Conservation (phyloP, 192 early-diverging fungal species). For the Tieghemiomyces parasiticus region DNA sequence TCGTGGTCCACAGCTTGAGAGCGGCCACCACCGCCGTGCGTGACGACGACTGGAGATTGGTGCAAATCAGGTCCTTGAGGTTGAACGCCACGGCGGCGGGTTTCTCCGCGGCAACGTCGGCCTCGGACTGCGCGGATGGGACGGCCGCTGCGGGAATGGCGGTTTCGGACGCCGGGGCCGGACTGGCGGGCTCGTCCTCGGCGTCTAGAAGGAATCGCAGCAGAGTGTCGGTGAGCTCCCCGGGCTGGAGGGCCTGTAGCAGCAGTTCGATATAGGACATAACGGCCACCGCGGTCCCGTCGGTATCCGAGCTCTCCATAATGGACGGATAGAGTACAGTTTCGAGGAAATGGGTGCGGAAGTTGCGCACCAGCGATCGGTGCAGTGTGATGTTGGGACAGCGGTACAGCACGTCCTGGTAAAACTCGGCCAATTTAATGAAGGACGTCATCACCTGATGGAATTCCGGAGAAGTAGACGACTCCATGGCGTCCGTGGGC, state of each 20-base stretch:
- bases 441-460: constrained; percentile 50
- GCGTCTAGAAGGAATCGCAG: constrained; percentile 65
- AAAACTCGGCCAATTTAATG: constrained; percentile 50
- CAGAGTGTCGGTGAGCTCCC: constrained; percentile 54
- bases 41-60: constrained; percentile 75
- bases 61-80: constrained; percentile 68
- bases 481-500: constrained; percentile 24
- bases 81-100: constrained; percentile 29
- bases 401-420: constrained; percentile 50
- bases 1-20: constrained; percentile 55
- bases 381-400: constrained; percentile 44
- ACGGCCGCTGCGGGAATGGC: constrained; percentile 21
- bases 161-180: no score
- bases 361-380: constrained; percentile 36
- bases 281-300: constrained; percentile 76
- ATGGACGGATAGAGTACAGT: constrained; percentile 77
- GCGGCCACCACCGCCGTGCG: constrained; percentile 74
- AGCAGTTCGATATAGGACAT: constrained; percentile 83
- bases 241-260: constrained; percentile 54
- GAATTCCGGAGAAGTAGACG: constrained; percentile 44
- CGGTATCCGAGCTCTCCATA: constrained; percentile 75
- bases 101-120: background rate
- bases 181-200: no score
- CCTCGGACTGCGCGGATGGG: background rate
- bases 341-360: constrained; percentile 68